A percentile compares a stretch with the other conserved stretches of the same genome.
Conservation (phyloP, 345 rosid species). For the Melaleuca alternifolia region DNA sequence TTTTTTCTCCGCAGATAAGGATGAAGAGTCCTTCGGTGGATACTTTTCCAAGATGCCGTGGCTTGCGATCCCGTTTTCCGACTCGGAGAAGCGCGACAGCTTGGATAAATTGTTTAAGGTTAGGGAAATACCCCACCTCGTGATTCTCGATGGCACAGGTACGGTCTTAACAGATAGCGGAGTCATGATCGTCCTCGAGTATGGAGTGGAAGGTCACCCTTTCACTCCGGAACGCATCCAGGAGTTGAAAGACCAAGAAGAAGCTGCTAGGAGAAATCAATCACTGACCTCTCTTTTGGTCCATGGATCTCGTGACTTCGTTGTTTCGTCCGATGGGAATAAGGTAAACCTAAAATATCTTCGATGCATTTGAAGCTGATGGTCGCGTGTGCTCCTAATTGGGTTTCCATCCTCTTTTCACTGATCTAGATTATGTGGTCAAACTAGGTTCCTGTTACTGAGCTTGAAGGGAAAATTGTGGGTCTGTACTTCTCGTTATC, state of each 20-base stretch:
- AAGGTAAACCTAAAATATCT: conserved; percentile 21
- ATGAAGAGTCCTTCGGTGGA: conserved; percentile 35
- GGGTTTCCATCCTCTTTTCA: background rate
- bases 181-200: conserved; percentile 41
- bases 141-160: conserved; percentile 55
- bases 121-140: conserved; percentile 61
- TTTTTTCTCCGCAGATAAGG: conserved; percentile 50
- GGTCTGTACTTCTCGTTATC: conserved; percentile 10
- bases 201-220: conserved; percentile 61
- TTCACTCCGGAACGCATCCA: conserved; percentile 49
- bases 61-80: conserved; percentile 76
- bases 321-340: conserved; percentile 36
- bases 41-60: conserved; percentile 82
- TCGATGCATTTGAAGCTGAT: background rate
- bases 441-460: conserved; percentile 4
- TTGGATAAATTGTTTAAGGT: conserved; percentile 46
- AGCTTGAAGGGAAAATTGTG: conserved; percentile 8
- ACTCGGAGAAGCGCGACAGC: conserved; percentile 35
- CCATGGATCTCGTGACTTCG: conserved; percentile 38
- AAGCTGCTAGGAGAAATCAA: conserved; percentile 47
- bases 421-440: background rate
- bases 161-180: conserved; percentile 33
- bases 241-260: conserved; percentile 53
- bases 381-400: background rate
- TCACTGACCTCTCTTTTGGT: conserved; percentile 48